A percentile compares a stretch with the other conserved stretches of the same genome.
These are phyloP conservation scores for Wallemia mellicola DNA, from an alignment of 1,284 basidiomycete species.

Conservation along the genomic window DNA sequence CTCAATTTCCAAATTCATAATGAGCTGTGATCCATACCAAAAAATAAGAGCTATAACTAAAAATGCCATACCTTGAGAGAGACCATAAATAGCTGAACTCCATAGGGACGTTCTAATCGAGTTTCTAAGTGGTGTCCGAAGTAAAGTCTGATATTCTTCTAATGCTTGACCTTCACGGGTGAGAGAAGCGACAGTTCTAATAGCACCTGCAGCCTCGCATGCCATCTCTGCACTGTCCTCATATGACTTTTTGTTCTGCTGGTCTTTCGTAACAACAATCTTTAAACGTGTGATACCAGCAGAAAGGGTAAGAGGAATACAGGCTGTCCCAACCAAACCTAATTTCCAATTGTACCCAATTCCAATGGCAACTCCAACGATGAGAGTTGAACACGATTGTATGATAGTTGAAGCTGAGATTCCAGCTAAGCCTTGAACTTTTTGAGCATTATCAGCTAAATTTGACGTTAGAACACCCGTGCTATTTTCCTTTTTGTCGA, in stretches of 20 bases:
- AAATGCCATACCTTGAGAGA: constrained; percentile 9
- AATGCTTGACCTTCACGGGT: constrained; percentile 22
- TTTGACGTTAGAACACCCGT: background rate
- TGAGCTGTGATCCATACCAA: constrained; percentile 14
- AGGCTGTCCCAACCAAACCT: background rate
- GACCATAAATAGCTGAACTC: constrained; percentile 12
- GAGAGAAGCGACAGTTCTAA: constrained; percentile 76
- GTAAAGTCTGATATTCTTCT: constrained; percentile 10
- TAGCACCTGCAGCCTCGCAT: constrained; percentile 67
- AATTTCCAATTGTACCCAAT: background rate
- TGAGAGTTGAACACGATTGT: background rate
- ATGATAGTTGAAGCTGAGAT: background rate
- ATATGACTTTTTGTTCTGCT: constrained; percentile 57
- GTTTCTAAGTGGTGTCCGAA: constrained; percentile 6
- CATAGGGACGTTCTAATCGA: constrained; percentile 7
- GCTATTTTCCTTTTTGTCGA: constrained; percentile 48
- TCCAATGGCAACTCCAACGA: background rate
- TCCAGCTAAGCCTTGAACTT: background rate
- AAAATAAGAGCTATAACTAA: constrained; percentile 5
- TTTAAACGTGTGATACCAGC: constrained; percentile 15
- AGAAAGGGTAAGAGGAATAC: background rate
- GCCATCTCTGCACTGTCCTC: constrained; percentile 61
- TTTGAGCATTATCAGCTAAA: background rate
- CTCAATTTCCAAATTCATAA: constrained; percentile 9
- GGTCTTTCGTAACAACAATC: constrained; percentile 43